These are phyloP conservation scores for Phytophthora aleatoria DNA, from an alignment of 352 stramenopile species.

Conservation along the genomic window DNA sequence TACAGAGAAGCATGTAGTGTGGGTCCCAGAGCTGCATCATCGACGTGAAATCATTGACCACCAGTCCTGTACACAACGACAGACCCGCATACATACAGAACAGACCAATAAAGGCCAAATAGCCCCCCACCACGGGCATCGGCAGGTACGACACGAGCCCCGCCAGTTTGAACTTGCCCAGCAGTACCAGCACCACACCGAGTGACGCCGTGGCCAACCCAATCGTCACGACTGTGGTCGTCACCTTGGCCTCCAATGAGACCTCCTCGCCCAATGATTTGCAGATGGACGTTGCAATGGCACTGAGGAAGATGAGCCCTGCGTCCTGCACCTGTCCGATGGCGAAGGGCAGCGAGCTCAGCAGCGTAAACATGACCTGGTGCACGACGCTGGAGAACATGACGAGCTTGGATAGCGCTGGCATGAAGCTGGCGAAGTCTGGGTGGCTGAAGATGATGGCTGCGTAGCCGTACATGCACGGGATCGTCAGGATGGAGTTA, in stretches of 20 bases:
- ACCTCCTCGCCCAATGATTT: slow-evolving; percentile 70
- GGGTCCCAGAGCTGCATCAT: slow-evolving; percentile 70
- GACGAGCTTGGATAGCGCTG: slow-evolving; percentile 95
- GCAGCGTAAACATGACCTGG: slow-evolving; percentile 87
- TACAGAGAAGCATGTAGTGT: slow-evolving; percentile 79
- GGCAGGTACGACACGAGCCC: slow-evolving; percentile 96
- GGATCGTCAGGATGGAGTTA: slow-evolving; percentile 95
- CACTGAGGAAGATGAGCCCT: slow-evolving; percentile 97
- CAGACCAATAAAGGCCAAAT: slow-evolving; percentile 97
- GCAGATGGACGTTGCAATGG: slow-evolving; percentile 93
- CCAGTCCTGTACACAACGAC: slow-evolving; percentile 89
- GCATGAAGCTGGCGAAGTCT: slow-evolving; percentile 90
- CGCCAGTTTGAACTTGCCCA: slow-evolving; percentile 94
- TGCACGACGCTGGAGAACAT: slow-evolving; percentile 96
- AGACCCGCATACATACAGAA: slow-evolving; percentile 95
- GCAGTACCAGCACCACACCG: slow-evolving; percentile 92
- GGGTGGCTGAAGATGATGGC: slow-evolving; percentile 95
- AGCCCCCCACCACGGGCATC: slow-evolving; percentile 97
- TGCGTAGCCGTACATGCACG: slow-evolving; percentile 95
- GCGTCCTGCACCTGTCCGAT: slow-evolving; percentile 99
- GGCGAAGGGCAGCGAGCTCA: slow-evolving; percentile 95
- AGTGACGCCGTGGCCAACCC: slow-evolving; percentile 91
- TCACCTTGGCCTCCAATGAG: slow-evolving; percentile 81
- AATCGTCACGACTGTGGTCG: slow-evolving; percentile 95
- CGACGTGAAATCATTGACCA: slow-evolving; percentile 89